Evolutionary conservation across 2,329 filamentous ascomycete genomes (phyloP).

Genomic region (Gaeumannomyces sp.): DNA sequence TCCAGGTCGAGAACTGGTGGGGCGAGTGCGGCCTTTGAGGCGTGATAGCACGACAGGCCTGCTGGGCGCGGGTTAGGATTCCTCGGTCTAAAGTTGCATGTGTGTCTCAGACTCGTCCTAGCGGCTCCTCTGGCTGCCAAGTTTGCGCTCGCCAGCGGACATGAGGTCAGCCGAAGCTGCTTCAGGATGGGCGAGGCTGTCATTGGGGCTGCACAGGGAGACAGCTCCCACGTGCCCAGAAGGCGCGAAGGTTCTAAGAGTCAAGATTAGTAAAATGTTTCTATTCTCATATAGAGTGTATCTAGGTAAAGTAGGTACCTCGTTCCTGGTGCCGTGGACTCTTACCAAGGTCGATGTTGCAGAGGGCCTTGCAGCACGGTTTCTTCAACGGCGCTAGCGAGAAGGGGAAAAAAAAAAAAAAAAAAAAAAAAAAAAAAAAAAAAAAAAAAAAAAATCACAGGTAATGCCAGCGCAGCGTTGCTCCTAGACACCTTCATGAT

Average conservation of each 20-base stretch:
- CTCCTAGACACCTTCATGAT: not conserved
- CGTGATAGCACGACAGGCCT: not conserved
- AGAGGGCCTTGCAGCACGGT: too few relatives aligned
- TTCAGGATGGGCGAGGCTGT: not conserved
- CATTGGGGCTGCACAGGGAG: not conserved
- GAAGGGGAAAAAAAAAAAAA: too few relatives aligned
- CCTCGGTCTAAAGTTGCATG: not conserved
- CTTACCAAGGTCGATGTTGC: too few relatives aligned
- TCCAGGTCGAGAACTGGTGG: not conserved
- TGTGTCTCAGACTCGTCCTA: not conserved
- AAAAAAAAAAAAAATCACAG: too few relatives aligned
- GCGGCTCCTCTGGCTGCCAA: not conserved
- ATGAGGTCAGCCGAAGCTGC: conserved; percentile 5
- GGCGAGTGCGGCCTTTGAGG: not conserved
- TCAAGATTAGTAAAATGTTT: not conserved
- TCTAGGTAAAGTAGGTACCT: not conserved
- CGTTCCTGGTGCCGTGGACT: not conserved
- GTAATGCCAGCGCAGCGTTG: too few relatives aligned
- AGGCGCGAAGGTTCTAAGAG: not conserved
- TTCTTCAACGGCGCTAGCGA: too few relatives aligned
- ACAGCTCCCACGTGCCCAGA: not conserved
- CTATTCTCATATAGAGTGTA: not conserved
- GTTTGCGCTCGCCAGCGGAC: not conserved
- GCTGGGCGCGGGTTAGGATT: not conserved
- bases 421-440: too few relatives aligned